Evolutionary conservation across 2,329 filamentous ascomycete species (phyloP).

Genomic region (Truncatella angustata): DNA sequence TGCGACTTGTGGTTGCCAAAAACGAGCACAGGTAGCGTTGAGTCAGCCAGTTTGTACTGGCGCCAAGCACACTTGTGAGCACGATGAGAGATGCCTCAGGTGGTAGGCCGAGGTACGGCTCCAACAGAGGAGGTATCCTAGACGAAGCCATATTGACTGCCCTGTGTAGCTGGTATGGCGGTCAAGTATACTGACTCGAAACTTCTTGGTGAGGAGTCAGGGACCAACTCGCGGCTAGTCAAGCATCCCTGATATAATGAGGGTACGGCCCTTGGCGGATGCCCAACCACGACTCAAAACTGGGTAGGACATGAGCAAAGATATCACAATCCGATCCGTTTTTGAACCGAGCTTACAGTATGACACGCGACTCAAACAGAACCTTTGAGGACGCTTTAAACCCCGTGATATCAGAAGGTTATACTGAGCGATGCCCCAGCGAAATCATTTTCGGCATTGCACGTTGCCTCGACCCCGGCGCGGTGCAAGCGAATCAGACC

Average conservation of each 20-base stretch:
- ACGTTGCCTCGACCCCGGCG: neutral
- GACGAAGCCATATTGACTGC: slow-evolving; percentile 38
- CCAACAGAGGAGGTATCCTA: slow-evolving; percentile 60
- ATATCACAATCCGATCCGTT: too few relatives aligned
- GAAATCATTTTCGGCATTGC: slow-evolving; percentile 1
- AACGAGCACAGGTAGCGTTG: slow-evolving; percentile 54
- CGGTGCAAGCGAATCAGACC: neutral
- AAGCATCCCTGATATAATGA: slow-evolving; percentile 4
- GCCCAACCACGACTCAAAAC: too few relatives aligned
- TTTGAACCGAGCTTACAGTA: too few relatives aligned
- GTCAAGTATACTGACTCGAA: slow-evolving; percentile 1
- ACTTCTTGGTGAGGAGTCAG: slow-evolving; percentile 8
- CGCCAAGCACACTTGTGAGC: slow-evolving; percentile 66
- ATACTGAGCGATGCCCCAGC: neutral
- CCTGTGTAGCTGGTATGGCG: too few relatives aligned
- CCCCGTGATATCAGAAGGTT: neutral
- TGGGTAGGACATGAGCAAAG: too few relatives aligned
- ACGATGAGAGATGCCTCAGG: slow-evolving; percentile 60
- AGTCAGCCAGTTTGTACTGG: slow-evolving; percentile 65
- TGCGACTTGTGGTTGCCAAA: slow-evolving; percentile 26
- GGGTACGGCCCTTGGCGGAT: neutral
- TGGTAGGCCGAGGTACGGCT: slow-evolving; percentile 61
- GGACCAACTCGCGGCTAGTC: slow-evolving; percentile 6
- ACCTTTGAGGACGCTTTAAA: too few relatives aligned
- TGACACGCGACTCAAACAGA: too few relatives aligned